Base-by-base conservation (phyloP, 1,139 yeast species). In the Saccharomycopsis phalli region DNA sequence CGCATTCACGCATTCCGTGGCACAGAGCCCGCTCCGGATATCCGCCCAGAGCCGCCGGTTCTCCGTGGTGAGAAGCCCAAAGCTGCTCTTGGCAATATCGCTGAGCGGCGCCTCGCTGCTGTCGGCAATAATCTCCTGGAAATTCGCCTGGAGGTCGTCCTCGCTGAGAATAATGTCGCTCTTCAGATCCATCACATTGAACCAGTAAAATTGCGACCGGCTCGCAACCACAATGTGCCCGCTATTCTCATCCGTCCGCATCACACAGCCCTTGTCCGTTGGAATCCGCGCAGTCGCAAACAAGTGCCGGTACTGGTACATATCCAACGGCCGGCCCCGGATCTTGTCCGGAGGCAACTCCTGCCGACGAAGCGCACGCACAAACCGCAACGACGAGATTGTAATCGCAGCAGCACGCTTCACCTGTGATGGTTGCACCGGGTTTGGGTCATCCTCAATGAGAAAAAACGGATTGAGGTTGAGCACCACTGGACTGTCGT, bases 131-230 rank as follows among this genome's bases (percentile, higher is more conserved):
- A 86, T 83, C 11, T 86, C 74, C 46, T 79, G 74, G 55, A 81
- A 77, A 59, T 84, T 86, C 55, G 78, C 66, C 48, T 76, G 78
- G 53, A 86, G 68, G 57, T 83, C 94, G 45, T 73, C 76, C 54
- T 84, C 93, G 2, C 78, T 69, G 54, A 83, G 63, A 40, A 82
- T 68, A 49, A 86, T 65, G 53, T 81, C 79, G 55, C 81, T 74
- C 47, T 76, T 65, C 41, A 68, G 68, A 58, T 84, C 94, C 53
- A 86, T 65, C 2, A 86, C 95, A 57, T 86, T 94, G 58, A 86
- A 86, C 95, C 95, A 86, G 61, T 86, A 86, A 59, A 84, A 81
- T 59, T 86, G 95, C 4, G 94, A 82, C 54, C 81, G 79, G 49
- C 87, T 78, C 57, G 83, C 64, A n/a, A 86, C 88, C 23, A 83